phyloP scores from a whole-genome alignment of 2,329 filamentous ascomycete genomes.

The Aspergillus sp. region DNA sequence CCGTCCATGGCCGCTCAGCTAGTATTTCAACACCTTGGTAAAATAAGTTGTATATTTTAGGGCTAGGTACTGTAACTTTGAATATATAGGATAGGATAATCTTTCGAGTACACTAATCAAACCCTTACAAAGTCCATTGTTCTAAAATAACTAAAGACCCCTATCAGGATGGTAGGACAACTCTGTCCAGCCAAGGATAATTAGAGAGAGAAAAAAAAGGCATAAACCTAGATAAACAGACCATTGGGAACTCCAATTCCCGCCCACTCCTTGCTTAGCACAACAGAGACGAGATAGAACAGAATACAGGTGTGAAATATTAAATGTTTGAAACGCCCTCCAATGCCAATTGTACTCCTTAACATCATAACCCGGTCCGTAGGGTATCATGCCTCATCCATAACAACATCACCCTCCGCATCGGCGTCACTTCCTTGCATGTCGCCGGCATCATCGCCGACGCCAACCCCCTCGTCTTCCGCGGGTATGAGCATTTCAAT shows the following conservation, averaged over 20 bases:
- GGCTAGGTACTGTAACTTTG: not conserved
- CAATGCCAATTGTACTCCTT: constrained; percentile 23
- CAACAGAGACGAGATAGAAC: constrained; percentile 14
- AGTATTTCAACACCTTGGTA: too few species aligned
- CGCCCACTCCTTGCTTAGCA: constrained; percentile 28
- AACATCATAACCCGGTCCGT: constrained; percentile 1
- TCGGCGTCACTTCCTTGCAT: constrained; percentile 29
- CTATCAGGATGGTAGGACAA: not conserved
- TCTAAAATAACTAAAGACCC: not conserved
- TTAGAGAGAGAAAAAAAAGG: not conserved
- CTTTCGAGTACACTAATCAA: too few species aligned
- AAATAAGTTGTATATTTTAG: too few species aligned
- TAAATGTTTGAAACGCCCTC: constrained; percentile 18
- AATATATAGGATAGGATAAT: not conserved
- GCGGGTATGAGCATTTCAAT: constrained; percentile 28
- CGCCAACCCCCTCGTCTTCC: constrained; percentile 19
- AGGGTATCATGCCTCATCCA: constrained; percentile 30
- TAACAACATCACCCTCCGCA: constrained; percentile 30
- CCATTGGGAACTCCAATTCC: constrained; percentile 19
- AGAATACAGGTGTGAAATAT: constrained; percentile 16
- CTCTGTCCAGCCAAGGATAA: not conserved
- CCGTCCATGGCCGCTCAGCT: too few species aligned
- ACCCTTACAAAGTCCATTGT: not conserved
- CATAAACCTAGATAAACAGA: constrained; percentile 3
- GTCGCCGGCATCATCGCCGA: constrained; percentile 15